Percentiles rank a stretch among this genome's conserved stretches.
phyloP scores from a whole-genome alignment of 2,329 filamentous ascomycete genomes.

The Ophiostoma pallidulum region DNA sequence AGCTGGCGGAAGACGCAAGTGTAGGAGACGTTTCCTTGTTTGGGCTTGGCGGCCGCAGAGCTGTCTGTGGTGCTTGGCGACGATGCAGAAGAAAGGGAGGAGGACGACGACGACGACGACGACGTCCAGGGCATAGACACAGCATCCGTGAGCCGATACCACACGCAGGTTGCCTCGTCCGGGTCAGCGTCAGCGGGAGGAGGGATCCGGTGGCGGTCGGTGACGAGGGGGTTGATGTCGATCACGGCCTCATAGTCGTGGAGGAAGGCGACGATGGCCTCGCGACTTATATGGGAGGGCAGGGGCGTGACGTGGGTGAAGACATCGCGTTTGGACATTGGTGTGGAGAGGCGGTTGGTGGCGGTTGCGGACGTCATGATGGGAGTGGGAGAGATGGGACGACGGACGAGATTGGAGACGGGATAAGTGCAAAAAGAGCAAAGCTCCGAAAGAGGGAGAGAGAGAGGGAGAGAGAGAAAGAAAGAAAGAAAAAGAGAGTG shows the following conservation, averaged over 20 bases:
- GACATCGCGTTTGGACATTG: constrained; percentile 59
- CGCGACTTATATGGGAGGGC: constrained; percentile 56
- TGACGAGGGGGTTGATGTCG: constrained; percentile 74
- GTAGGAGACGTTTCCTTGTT: constrained; percentile 62
- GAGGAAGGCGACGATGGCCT: constrained; percentile 64
- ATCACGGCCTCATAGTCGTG: constrained; percentile 78
- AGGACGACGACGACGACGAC: background rate
- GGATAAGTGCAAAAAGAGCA: background rate
- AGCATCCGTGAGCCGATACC: constrained; percentile 73
- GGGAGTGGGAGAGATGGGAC: background rate
- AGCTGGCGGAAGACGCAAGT: constrained; percentile 73
- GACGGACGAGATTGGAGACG: background rate
- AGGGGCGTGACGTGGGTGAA: constrained; percentile 76
- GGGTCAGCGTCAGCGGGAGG: constrained; percentile 55
- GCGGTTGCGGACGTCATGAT: constrained; percentile 16
- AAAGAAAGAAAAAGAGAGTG: background rate
- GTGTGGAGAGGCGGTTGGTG: background rate
- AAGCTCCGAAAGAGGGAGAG: background rate
- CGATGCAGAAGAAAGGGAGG: background rate
- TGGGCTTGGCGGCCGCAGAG: constrained; percentile 38
- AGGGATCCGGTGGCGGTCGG: constrained; percentile 58
- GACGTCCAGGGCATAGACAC: constrained; percentile 50
- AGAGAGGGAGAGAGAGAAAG: background rate
- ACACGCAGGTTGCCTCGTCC: constrained; percentile 63
- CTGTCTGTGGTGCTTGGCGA: background rate